Percentiles rank a stretch among this genome's conserved stretches.
Conservation (phyloP, 495 filamentous ascomycete species). For the Penicillium subrubescens region DNA sequence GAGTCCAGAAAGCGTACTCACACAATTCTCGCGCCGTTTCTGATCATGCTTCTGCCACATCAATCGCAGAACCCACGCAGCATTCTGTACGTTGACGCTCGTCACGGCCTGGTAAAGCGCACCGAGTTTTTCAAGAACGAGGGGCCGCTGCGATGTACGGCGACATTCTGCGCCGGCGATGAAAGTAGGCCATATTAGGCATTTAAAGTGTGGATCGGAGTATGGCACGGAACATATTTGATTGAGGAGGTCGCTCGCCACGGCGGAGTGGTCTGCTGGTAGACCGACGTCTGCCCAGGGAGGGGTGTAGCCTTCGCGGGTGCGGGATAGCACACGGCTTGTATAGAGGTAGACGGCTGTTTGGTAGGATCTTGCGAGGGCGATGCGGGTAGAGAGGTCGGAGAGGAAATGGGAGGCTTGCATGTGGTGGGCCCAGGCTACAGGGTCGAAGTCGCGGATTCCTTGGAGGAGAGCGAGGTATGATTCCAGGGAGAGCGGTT, state of each 20-base stretch:
- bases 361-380: constrained; percentile 46
- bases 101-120: constrained; percentile 43
- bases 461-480: constrained; percentile 42
- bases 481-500: constrained; percentile 35
- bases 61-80: constrained; percentile 47
- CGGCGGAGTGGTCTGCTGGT: constrained; percentile 36
- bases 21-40: constrained; percentile 19
- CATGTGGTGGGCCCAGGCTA: constrained; percentile 47
- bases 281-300: constrained; percentile 33
- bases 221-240: constrained; percentile 40
- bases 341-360: constrained; percentile 51
- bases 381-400: constrained; percentile 42
- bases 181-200: constrained; percentile 52
- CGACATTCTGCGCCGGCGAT: constrained; percentile 50
- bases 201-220: constrained; percentile 51
- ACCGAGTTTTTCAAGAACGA: constrained; percentile 40
- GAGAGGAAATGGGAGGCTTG: constrained; percentile 41
- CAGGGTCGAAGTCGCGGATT: constrained; percentile 48
- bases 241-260: constrained; percentile 40
- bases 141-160: constrained; percentile 35
- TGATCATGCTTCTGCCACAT: constrained; percentile 52
- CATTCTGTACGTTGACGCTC: constrained; percentile 50
- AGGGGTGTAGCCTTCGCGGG: constrained; percentile 32
- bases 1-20: constrained; percentile 1
- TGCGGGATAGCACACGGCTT: constrained; percentile 43